Evolutionary conservation across 768 basidiomycete genomes (phyloP), one percentile per base, ranked within the genome.

Genomic region (Tricholoma matsutake): DNA sequence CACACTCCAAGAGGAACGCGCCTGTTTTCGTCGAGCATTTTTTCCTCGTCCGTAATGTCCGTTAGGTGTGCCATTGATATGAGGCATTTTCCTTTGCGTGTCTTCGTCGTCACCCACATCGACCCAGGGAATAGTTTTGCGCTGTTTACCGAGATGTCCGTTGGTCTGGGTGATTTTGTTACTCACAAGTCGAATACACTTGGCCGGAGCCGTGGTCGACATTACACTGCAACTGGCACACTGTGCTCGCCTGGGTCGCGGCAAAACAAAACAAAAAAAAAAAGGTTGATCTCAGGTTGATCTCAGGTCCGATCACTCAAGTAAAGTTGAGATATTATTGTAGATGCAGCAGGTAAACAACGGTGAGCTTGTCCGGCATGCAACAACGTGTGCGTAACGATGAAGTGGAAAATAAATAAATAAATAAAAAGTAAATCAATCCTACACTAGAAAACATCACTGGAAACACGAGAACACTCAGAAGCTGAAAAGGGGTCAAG

Each of bases 71-170:
- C 71, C 67, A 63, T 77, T 77, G 2, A 71, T 54, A 31, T 67
- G 60, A 35, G 68, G 41, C 47, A 45, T 68, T 67, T 72, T 67
- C 66, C 72, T 56, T 43, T 61, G 54, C 59, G 68, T 66, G 11
- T 67, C 69, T 16, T 80, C 78, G 28, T 78, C 76, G 70, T 79
- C 79, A 67, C 69, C 71, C 39, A 79, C 74, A 54, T 79, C 77
- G 49, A 78, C 72, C 71, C 75, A 80, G 29, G 75, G 71, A 8
- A 71, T 69, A n/a, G 64, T 55, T 61, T 73, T 76, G 39, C 63
- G 63, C 14, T 58, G 69, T 63, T 67, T 70, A 59, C 70, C 69
- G 34, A 63, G 57, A 9, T 68, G 69, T 25, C 70, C 71, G 32
- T 68, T 62, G 34, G 58, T 66, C 16, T 14, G 34, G n/a, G 57